A percentile compares a stretch with the other conserved stretches of the same genome.
Evolutionary conservation across 179 eudicot genomes (phyloP).

Genomic region (Actinidia polygama): DNA sequence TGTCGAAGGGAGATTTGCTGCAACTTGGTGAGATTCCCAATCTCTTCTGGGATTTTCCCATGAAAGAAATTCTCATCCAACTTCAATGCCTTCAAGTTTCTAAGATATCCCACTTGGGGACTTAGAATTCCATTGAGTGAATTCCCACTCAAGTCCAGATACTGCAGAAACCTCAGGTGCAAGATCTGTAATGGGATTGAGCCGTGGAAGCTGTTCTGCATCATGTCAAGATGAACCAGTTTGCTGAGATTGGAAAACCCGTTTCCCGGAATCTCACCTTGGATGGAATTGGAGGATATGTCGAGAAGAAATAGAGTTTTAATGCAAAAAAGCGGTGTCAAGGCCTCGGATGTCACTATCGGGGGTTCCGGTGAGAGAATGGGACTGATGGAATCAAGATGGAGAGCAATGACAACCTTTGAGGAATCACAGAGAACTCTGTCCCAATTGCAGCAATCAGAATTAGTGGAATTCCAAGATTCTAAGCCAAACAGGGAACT

Average conservation of each 20-base stretch:
- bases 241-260: constrained; percentile 51
- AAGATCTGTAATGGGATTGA: constrained; percentile 46
- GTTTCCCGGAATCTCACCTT: constrained; percentile 41
- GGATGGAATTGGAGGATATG: constrained; percentile 42
- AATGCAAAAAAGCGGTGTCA: constrained; percentile 45
- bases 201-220: constrained; percentile 49
- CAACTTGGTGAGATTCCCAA: constrained; percentile 47
- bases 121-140: constrained; percentile 40
- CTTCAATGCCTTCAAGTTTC: constrained; percentile 36
- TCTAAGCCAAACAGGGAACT: constrained; percentile 32
- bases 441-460: constrained; percentile 53
- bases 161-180: constrained; percentile 35
- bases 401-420: constrained; percentile 34
- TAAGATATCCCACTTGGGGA: constrained; percentile 37
- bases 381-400: constrained; percentile 35
- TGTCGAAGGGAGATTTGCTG: constrained; percentile 36
- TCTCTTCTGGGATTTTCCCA: constrained; percentile 47
- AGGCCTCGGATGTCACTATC: constrained; percentile 25
- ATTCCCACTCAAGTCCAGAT: constrained; percentile 56
- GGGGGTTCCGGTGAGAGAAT: neutral
- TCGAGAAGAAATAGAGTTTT: constrained; percentile 41
- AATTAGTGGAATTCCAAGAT: constrained; percentile 42
- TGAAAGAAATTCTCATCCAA: constrained; percentile 45
- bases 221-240: constrained; percentile 50
- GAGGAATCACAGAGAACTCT: constrained; percentile 37